These are phyloP conservation scores for Sedum album DNA, from an alignment of 164 flowering plant genomes.

Conservation along the genomic window DNA sequence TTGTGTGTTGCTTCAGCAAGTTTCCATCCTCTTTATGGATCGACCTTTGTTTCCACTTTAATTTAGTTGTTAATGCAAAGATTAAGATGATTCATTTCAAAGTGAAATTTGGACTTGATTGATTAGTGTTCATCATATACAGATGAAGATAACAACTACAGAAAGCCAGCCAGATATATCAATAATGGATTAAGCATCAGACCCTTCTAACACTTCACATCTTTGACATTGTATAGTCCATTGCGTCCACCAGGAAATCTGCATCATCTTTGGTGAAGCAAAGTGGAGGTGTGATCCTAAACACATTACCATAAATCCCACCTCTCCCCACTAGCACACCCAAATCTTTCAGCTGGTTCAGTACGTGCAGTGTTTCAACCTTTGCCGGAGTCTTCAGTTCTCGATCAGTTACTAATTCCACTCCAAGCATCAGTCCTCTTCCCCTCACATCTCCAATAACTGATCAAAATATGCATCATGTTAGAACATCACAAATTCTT, in stretches of 20 bases:
- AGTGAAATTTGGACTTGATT: too few species aligned
- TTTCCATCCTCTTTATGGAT: too few species aligned
- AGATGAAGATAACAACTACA: too few species aligned
- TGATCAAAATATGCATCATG: slow-evolving; percentile 27
- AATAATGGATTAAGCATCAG: not conserved
- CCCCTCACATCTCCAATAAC: slow-evolving; percentile 49
- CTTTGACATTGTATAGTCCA: not conserved
- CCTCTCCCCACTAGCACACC: not conserved
- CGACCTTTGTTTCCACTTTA: too few species aligned
- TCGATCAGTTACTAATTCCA: slow-evolving; percentile 9
- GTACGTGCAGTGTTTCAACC: slow-evolving; percentile 59
- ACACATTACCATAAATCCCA: not conserved
- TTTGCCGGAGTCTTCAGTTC: slow-evolving; percentile 75
- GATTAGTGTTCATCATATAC: too few species aligned
- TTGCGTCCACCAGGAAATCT: not conserved
- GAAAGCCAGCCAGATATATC: not conserved
- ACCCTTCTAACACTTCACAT: not conserved
- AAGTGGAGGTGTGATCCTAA: not conserved
- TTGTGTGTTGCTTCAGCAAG: not conserved
- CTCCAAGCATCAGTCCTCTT: not conserved
- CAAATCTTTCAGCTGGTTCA: slow-evolving; percentile 78
- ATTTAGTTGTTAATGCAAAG: too few species aligned
- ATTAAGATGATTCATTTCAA: too few species aligned
- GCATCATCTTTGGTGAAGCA: not conserved
- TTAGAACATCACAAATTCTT: too few species aligned